Conservation (phyloP, 164 flowering plant species). For the Annona cherimola region DNA sequence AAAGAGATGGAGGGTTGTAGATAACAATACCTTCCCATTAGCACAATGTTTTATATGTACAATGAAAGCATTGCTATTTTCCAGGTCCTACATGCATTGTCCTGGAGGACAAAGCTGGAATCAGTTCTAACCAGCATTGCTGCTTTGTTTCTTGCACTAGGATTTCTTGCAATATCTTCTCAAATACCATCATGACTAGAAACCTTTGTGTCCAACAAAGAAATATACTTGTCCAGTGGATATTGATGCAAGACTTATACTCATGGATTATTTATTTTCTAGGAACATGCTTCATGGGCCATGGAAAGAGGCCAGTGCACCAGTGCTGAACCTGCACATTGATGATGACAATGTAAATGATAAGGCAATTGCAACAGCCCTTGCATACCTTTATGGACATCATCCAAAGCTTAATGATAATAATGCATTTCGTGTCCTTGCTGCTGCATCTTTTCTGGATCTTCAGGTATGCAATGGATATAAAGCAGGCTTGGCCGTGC, state of each 20-base stretch:
- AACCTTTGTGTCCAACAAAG: background rate
- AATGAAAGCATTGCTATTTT: no score
- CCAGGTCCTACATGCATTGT: no score
- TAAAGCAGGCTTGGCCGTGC: background rate
- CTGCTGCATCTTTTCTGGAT: constrained; percentile 97
- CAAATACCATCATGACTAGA: no score
- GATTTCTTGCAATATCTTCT: no score
- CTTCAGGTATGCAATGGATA: constrained; percentile 59
- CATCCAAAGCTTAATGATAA: constrained; percentile 84
- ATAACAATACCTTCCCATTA: no score
- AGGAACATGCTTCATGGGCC: constrained; percentile 99
- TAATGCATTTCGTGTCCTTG: constrained; percentile 95
- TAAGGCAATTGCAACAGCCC: constrained; percentile 78
- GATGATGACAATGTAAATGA: constrained; percentile 88
- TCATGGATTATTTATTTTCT: constrained; percentile 14
- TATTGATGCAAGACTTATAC: background rate
- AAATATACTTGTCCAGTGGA: background rate
- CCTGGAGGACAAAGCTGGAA: no score
- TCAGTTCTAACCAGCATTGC: no score
- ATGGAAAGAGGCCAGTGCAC: constrained; percentile 89
- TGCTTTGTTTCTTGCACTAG: no score
- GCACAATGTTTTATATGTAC: no score
- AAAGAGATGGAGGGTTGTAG: no score
- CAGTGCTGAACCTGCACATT: constrained; percentile 63
- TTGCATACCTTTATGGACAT: constrained; percentile 93